Percentiles rank a stretch among this genome's conserved stretches.
These are phyloP conservation scores for Prunus padus DNA, from an alignment of 306 rosid species.

Conservation along the genomic window DNA sequence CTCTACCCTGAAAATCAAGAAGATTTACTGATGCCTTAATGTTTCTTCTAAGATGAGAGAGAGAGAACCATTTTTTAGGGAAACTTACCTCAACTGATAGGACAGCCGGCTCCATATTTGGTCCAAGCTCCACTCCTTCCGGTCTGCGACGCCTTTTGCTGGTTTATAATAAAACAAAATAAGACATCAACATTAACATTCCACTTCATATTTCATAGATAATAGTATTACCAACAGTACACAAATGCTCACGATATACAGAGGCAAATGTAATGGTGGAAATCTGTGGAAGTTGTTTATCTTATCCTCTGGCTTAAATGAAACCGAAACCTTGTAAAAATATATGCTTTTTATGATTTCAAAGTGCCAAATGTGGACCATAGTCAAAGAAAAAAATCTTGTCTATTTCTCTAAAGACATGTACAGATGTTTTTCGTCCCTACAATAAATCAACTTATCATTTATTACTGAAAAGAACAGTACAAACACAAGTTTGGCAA, in stretches of 20 bases:
- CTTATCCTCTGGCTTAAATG: neutral
- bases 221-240: neutral
- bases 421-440: neutral
- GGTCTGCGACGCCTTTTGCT: slow-evolving; percentile 64
- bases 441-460: neutral
- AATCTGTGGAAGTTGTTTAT: neutral
- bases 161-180: slow-evolving; percentile 20
- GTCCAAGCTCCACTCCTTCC: slow-evolving; percentile 46
- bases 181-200: slow-evolving; percentile 19
- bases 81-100: slow-evolving; percentile 81
- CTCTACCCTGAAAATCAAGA: slow-evolving; percentile 73
- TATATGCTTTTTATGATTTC: neutral
- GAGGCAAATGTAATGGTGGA: neutral
- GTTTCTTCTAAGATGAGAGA: neutral
- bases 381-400: neutral
- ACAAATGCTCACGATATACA: neutral
- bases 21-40: slow-evolving; percentile 1
- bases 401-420: neutral
- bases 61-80: slow-evolving; percentile 6
- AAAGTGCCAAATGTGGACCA: neutral
- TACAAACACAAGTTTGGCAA: neutral
- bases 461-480: neutral
- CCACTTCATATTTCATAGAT: neutral
- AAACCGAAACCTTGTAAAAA: neutral
- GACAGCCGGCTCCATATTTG: slow-evolving; percentile 67